Evolutionary conservation across 139 green algal species (phyloP).

Genomic region (Marvania coccoides): DNA sequence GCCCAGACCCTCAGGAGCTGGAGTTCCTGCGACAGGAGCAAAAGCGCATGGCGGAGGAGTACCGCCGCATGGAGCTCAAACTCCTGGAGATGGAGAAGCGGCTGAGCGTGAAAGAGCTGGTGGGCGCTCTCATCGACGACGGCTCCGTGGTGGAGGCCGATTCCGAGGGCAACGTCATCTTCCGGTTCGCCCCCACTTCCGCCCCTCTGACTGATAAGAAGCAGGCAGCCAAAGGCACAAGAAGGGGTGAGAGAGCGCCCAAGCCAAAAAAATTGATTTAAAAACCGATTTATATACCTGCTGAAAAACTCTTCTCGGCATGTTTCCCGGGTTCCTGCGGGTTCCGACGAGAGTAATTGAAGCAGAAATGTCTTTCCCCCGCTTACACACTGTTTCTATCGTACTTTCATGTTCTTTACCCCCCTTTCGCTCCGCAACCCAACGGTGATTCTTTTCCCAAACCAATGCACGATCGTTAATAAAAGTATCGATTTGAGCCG

Average conservation of each 20-base stretch:
- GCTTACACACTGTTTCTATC: no score
- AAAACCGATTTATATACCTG: not conserved
- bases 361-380: no score
- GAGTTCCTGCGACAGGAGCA: conserved; percentile 27
- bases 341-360: no score
- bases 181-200: conserved; percentile 6
- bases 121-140: not conserved
- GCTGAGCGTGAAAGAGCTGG: conserved; percentile 13
- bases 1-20: conserved; percentile 4
- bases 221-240: not conserved
- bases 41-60: conserved; percentile 38
- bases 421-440: no score
- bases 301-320: not conserved
- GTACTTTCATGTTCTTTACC: no score
- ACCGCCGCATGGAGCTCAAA: conserved; percentile 45
- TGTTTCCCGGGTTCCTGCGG: no score
- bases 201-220: not conserved
- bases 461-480: no score
- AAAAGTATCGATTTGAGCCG: no score
- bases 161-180: not conserved
- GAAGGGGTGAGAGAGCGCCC: not conserved
- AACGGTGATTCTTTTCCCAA: no score
- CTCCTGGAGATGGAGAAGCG: conserved; percentile 37
- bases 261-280: not conserved
- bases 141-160: not conserved